Conservation (phyloP, 257 asterid genomes). For the Solanum lycopersicoides region DNA sequence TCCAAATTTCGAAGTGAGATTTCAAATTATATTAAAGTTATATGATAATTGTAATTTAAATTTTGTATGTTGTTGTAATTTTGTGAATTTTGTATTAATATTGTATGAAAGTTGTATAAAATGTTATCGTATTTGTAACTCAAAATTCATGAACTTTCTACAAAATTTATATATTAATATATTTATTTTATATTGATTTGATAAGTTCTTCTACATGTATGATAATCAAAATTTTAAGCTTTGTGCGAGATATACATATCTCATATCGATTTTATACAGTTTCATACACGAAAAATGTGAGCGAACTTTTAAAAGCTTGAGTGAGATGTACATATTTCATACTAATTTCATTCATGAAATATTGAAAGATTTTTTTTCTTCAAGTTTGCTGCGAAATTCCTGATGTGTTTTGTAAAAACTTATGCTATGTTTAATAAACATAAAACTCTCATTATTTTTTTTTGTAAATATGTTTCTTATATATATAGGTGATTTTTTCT, state of each 20-base stretch:
- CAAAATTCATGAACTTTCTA: background rate
- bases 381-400: background rate
- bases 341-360: background rate
- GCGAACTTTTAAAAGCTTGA: background rate
- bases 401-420: background rate
- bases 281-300: no score
- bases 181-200: no score
- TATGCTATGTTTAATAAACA: background rate
- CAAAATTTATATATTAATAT: no score
- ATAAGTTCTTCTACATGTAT: background rate
- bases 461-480: no score
- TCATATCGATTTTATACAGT: no score
- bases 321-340: background rate
- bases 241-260: background rate
- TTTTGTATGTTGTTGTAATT: no score
- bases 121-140: background rate
- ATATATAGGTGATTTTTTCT: no score
- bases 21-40: no score
- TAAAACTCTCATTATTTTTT: no score
- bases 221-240: background rate
- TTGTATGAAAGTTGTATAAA: background rate
- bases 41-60: background rate
- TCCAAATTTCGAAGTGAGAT: background rate
- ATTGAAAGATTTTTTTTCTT: no score
- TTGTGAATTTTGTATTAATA: no score